Conservation (phyloP, 352 stramenopile species). For the Plasmopara halstedii region DNA sequence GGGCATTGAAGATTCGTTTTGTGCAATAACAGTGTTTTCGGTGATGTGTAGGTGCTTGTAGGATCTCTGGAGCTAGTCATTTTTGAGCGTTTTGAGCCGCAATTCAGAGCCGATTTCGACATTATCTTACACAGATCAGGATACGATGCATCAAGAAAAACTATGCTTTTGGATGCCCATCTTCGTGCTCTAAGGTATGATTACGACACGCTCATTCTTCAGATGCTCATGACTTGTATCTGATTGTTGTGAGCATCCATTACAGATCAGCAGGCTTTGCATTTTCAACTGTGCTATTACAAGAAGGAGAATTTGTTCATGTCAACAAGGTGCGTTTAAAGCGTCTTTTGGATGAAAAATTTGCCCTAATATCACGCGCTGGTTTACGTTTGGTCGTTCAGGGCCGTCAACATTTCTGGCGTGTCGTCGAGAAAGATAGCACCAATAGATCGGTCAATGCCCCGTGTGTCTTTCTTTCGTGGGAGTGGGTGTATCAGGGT, state of each 20-base stretch:
- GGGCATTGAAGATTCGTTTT: background rate
- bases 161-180: slow-evolving; percentile 73
- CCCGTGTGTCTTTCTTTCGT: slow-evolving; percentile 72
- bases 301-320: slow-evolving; percentile 75
- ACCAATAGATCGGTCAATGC: slow-evolving; percentile 29
- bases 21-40: slow-evolving; percentile 1
- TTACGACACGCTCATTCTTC: too few relatives aligned
- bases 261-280: slow-evolving; percentile 54
- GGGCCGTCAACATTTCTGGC: slow-evolving; percentile 80
- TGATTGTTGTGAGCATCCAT: background rate
- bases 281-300: slow-evolving; percentile 68
- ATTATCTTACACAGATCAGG: slow-evolving; percentile 50
- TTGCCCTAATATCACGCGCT: too few relatives aligned
- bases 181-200: slow-evolving; percentile 55
- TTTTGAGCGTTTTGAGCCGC: slow-evolving; percentile 68
- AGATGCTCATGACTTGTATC: background rate
- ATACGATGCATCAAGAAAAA: slow-evolving; percentile 52
- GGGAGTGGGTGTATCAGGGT: slow-evolving; percentile 83
- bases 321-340: slow-evolving; percentile 60
- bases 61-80: slow-evolving; percentile 80
- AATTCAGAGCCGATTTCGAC: slow-evolving; percentile 51
- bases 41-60: slow-evolving; percentile 38
- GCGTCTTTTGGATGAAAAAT: background rate
- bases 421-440: slow-evolving; percentile 47
- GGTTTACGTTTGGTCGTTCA: too few relatives aligned